Conservation (phyloP, 2,329 filamentous ascomycete species). For the Claviceps cyperi region DNA sequence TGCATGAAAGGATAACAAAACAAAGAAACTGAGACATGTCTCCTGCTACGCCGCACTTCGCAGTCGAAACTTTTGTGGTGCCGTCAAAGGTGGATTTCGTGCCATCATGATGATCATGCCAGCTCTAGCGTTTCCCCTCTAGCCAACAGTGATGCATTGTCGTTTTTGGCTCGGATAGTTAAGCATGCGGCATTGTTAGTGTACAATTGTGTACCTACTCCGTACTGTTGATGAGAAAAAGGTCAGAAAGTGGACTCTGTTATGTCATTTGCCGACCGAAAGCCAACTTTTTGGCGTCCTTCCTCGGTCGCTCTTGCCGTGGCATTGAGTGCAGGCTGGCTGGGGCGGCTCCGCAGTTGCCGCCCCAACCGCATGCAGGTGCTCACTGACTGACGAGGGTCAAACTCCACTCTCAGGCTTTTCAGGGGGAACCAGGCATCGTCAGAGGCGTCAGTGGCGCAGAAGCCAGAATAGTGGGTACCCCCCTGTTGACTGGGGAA, state of each 20-base stretch:
- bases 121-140: background rate
- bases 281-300: background rate
- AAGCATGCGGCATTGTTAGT: background rate
- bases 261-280: background rate
- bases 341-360: background rate
- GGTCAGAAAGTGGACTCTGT: background rate
- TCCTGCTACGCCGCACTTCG: no score
- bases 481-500: no score
- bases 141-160: background rate
- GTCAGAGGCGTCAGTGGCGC: background rate
- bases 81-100: background rate
- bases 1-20: no score
- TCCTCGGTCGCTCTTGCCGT: background rate
- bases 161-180: background rate
- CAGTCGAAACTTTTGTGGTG: background rate
- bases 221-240: background rate
- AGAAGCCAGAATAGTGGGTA: no score
- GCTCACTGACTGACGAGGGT: no score
- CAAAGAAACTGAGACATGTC: no score
- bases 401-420: background rate
- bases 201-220: no score
- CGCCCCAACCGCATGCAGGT: background rate
- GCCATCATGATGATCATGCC: background rate
- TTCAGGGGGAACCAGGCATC: background rate
- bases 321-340: background rate